Percentiles rank a stretch among this genome's conserved stretches.
These are phyloP conservation scores for Chrysophaeum taylorii DNA, from an alignment of 352 stramenopile species.

Conservation along the genomic window DNA sequence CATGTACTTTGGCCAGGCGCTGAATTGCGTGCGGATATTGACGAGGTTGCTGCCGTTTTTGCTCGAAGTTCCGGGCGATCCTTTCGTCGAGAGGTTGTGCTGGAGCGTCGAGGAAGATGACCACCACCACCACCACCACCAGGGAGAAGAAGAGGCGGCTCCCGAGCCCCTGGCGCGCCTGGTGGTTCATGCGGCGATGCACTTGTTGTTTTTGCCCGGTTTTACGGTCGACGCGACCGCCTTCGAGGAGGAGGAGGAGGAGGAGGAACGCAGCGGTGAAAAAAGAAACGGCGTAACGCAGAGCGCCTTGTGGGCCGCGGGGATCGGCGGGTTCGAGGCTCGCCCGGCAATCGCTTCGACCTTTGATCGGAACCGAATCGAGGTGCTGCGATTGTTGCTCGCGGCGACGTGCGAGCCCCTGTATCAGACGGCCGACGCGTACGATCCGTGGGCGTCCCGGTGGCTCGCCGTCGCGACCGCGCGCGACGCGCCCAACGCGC, in stretches of 20 bases:
- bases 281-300: background rate
- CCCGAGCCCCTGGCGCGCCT: slow-evolving; percentile 53
- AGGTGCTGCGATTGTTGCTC: slow-evolving; percentile 84
- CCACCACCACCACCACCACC: no score
- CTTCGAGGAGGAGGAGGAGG: slow-evolving; percentile 47
- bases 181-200: slow-evolving; percentile 56
- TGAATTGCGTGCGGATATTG: slow-evolving; percentile 61
- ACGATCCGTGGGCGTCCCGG: slow-evolving; percentile 71
- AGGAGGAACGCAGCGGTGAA: slow-evolving; percentile 20
- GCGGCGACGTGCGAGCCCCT: slow-evolving; percentile 87
- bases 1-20: slow-evolving; percentile 64
- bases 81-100: slow-evolving; percentile 13
- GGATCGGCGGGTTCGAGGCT: slow-evolving; percentile 10
- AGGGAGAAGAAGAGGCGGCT: slow-evolving; percentile 41
- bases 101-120: slow-evolving; percentile 22
- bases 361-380: slow-evolving; percentile 84
- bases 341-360: slow-evolving; percentile 5
- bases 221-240: slow-evolving; percentile 50
- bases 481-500: slow-evolving; percentile 74
- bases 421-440: slow-evolving; percentile 77
- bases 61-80: slow-evolving; percentile 44
- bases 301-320: slow-evolving; percentile 19
- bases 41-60: slow-evolving; percentile 58
- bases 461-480: slow-evolving; percentile 78
- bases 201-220: slow-evolving; percentile 58